Conservation (phyloP, 2,329 filamentous ascomycete genomes). For the Penicillium corylophilum region DNA sequence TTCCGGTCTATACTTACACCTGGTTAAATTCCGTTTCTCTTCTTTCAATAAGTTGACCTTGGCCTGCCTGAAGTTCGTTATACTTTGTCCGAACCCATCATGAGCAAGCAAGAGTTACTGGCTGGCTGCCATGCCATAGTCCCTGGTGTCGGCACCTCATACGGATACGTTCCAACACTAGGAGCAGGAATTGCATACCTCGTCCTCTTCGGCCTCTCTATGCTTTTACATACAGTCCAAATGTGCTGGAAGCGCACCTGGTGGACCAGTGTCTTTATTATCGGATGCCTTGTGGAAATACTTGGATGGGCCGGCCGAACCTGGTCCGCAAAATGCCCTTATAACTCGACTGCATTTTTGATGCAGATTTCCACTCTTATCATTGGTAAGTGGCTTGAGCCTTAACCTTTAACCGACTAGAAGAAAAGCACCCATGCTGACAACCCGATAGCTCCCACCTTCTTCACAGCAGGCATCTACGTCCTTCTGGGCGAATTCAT, state of each 20-base stretch:
- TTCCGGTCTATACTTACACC: not conserved
- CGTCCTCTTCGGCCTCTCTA: constrained; percentile 35
- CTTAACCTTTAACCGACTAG: not conserved
- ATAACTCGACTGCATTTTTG: constrained; percentile 50
- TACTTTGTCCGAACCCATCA: constrained; percentile 1
- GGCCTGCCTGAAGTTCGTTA: not conserved
- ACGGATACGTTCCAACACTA: constrained; percentile 37
- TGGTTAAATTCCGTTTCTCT: not conserved
- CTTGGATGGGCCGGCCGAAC: constrained; percentile 50
- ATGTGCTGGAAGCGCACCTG: constrained; percentile 38
- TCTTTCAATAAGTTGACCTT: too few species aligned
- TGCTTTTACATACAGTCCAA: constrained; percentile 37
- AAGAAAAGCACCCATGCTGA: not conserved
- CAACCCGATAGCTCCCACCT: constrained; percentile 42
- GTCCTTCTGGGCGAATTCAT: constrained; percentile 52
- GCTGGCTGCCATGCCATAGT: constrained; percentile 29
- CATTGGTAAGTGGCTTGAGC: constrained; percentile 27
- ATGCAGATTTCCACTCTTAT: constrained; percentile 51
- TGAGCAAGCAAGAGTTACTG: constrained; percentile 13
- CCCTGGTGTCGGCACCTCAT: constrained; percentile 25
- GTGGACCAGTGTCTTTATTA: constrained; percentile 39
- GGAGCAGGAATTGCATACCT: constrained; percentile 36
- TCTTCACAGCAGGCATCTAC: constrained; percentile 55
- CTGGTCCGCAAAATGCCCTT: constrained; percentile 51
- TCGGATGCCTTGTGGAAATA: constrained; percentile 33